These are phyloP conservation scores for Pythium oligandrum DNA, from an alignment of 352 stramenopile species.

Conservation along the genomic window DNA sequence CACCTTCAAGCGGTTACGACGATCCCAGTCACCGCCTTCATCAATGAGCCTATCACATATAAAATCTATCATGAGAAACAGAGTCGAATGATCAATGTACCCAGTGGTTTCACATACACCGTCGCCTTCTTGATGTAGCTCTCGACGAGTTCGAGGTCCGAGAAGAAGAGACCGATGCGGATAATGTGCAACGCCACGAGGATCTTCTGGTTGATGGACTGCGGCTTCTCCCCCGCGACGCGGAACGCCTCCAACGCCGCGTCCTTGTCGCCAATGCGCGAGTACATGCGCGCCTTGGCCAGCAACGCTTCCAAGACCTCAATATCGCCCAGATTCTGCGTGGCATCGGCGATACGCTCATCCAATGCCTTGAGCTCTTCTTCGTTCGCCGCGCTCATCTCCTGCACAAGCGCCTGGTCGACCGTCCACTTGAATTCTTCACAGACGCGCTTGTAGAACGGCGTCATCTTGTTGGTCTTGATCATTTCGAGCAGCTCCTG, in stretches of 20 bases:
- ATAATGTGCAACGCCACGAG: conserved; percentile 95
- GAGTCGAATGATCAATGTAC: not conserved
- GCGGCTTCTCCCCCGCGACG: conserved; percentile 90
- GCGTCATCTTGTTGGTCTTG: conserved; percentile 61
- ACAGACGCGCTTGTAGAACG: conserved; percentile 76
- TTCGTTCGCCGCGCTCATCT: conserved; percentile 64
- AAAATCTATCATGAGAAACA: conserved; percentile 3
- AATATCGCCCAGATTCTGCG: conserved; percentile 96
- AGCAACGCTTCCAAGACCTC: conserved; percentile 96
- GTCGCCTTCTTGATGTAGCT: conserved; percentile 87
- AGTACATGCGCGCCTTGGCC: conserved; percentile 91
- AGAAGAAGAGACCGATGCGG: conserved; percentile 86
- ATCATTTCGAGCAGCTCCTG: conserved; percentile 64
- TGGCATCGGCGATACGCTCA: conserved; percentile 88
- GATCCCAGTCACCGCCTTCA: conserved; percentile 98
- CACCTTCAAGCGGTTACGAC: conserved; percentile 97
- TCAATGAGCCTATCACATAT: conserved; percentile 74
- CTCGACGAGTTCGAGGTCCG: conserved; percentile 80
- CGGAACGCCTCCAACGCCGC: conserved; percentile 89
- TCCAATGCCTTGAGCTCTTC: conserved; percentile 76
- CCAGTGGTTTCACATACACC: conserved; percentile 23
- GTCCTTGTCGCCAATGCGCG: conserved; percentile 91
- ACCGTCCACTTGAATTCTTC: conserved; percentile 64
- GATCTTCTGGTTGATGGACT: conserved; percentile 97
- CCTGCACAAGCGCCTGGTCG: conserved; percentile 43